Evolutionary conservation across 768 basidiomycete species (phyloP).

Genomic region (Inosperma sp.): DNA sequence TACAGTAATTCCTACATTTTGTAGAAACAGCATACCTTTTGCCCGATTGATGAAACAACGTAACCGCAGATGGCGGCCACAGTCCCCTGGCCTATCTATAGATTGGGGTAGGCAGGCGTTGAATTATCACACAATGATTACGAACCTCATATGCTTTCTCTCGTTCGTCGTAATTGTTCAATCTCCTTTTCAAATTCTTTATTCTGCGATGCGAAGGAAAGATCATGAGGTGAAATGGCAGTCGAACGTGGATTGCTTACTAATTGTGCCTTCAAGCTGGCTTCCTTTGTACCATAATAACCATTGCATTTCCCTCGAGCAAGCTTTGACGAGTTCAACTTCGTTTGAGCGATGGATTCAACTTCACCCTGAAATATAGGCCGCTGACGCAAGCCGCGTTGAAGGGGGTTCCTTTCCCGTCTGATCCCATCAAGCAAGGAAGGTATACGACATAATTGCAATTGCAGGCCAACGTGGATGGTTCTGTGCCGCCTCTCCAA

Average conservation of each 20-base stretch:
- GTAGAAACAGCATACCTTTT: too few species aligned
- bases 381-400: slow-evolving; percentile 87
- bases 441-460: slow-evolving; percentile 82
- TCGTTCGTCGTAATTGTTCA: slow-evolving; percentile 64
- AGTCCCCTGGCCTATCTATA: too few species aligned
- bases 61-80: too few species aligned
- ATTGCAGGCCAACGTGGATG: slow-evolving; percentile 33
- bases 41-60: too few species aligned
- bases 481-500: slow-evolving; percentile 38
- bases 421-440: slow-evolving; percentile 72
- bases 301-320: slow-evolving; percentile 78
- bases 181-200: slow-evolving; percentile 62
- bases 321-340: slow-evolving; percentile 66
- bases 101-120: neutral
- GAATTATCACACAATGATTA: too few species aligned
- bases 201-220: slow-evolving; percentile 42
- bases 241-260: slow-evolving; percentile 39
- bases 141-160: slow-evolving; percentile 70
- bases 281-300: slow-evolving; percentile 66
- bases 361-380: too few species aligned
- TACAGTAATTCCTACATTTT: too few species aligned
- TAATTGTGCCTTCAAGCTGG: slow-evolving; percentile 50
- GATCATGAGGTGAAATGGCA: slow-evolving; percentile 1
- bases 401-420: slow-evolving; percentile 80
- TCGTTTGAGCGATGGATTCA: too few species aligned